Evolutionary conservation across 73 alveolate species (phyloP).

Genomic region (Paramecium octaurelia): DNA sequence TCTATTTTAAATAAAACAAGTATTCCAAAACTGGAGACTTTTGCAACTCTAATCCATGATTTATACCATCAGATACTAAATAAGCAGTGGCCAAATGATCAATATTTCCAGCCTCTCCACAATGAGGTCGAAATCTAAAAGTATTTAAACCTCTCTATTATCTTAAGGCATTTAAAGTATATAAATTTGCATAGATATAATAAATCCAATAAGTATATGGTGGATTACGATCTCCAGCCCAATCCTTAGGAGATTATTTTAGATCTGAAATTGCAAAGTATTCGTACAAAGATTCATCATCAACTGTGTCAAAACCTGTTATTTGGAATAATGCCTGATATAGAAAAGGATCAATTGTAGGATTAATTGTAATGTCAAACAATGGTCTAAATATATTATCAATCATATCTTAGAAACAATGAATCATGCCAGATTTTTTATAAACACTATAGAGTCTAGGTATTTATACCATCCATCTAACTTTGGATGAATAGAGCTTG

Average conservation of each 20-base stretch:
- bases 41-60: constrained; percentile 68
- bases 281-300: constrained; percentile 73
- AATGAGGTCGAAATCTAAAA: constrained; percentile 73
- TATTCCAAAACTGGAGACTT: constrained; percentile 68
- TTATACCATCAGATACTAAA: constrained; percentile 60
- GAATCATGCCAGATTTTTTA: constrained; percentile 64
- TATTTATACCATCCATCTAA: constrained; percentile 78
- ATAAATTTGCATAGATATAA: constrained; percentile 74
- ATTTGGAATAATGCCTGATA: constrained; percentile 16
- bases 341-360: constrained; percentile 53
- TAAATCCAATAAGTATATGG: constrained; percentile 79
- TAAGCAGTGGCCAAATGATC: constrained; percentile 79
- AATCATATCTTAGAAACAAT: constrained; percentile 75
- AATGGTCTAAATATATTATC: constrained; percentile 64
- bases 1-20: constrained; percentile 72
- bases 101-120: constrained; percentile 85
- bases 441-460: constrained; percentile 75
- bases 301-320: constrained; percentile 80
- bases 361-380: constrained; percentile 55
- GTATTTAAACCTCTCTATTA: constrained; percentile 64
- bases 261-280: constrained; percentile 53
- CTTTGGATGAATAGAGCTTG: constrained; percentile 62
- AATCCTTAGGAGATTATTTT: constrained; percentile 25
- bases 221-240: constrained; percentile 65
- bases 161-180: constrained; percentile 66